Percentiles rank a stretch among this genome's conserved stretches.
phyloP scores from a whole-genome alignment of 805 yeast species.

The Cyberlindnera saturnus region DNA sequence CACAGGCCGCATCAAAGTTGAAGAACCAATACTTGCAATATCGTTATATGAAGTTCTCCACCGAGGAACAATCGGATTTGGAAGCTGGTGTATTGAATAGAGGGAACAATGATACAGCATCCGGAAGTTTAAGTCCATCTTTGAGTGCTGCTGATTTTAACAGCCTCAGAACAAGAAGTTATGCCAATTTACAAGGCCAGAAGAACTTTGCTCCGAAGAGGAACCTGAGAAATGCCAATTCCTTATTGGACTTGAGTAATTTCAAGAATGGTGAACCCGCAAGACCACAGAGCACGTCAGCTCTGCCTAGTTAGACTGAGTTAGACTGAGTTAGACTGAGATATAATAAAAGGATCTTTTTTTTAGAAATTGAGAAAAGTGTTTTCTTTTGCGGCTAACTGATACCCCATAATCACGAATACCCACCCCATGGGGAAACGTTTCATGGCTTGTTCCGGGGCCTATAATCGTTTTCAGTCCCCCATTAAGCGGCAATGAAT shows the following conservation, averaged over 20 bases:
- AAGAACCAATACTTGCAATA: slow-evolving; percentile 14
- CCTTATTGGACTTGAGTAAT: slow-evolving; percentile 18
- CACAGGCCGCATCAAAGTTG: slow-evolving; percentile 9
- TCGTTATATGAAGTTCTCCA: slow-evolving; percentile 15
- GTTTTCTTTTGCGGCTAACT: too few relatives aligned
- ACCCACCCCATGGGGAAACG: too few relatives aligned
- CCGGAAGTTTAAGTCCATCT: slow-evolving; percentile 21
- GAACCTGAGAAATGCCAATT: slow-evolving; percentile 8
- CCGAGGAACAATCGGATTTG: slow-evolving; percentile 15
- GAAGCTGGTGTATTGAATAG: slow-evolving; percentile 16
- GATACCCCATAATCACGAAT: too few relatives aligned
- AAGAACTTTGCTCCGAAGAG: slow-evolving; percentile 13
- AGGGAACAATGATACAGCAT: slow-evolving; percentile 5
- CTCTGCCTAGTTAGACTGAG: not conserved
- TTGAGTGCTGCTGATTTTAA: slow-evolving; percentile 9
- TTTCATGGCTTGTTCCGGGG: too few relatives aligned
- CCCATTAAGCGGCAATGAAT: too few relatives aligned
- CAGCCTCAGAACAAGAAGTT: slow-evolving; percentile 20
- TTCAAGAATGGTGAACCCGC: slow-evolving; percentile 7
- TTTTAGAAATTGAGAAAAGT: not conserved
- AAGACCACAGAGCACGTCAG: slow-evolving; percentile 5
- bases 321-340: not conserved
- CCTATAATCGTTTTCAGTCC: too few relatives aligned
- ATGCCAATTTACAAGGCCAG: slow-evolving; percentile 15
- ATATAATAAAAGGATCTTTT: not conserved